Base-by-base conservation (phyloP, 352 stramenopile species). In the Thalassiosira sp. region DNA sequence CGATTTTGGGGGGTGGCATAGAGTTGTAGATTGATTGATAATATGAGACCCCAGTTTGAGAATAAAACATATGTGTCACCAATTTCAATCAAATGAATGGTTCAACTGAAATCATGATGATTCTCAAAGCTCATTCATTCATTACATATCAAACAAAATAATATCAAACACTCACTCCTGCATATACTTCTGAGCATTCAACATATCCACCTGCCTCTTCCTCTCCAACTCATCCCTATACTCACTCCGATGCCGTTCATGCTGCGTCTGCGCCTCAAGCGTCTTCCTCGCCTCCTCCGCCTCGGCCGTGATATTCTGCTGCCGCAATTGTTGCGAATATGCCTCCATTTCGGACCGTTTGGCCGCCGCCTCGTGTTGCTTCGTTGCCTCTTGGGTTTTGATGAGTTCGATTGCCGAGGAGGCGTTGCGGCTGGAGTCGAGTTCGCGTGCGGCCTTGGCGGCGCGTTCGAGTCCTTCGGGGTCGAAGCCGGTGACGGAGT, bases 151-250 rank as follows among this genome's bases (percentile, higher is more conserved):
- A 10, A 3, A 61, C 37, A 13, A 43, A 16, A 51, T 5, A 58
- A 45, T 11, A 49, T 22, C n/a, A 24, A 11, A 57, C 1, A 89
- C 78, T 82, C 76, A 90, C 88, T 94, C 89, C 76, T 94, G 88
- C 85, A 91, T 91, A 51, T 92, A 89, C 86, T 98, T 98, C 81
- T 98, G 95, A 24, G 96, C 95, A 31, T 96, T 94, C 24, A 98
- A 81, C 87, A 98, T 95, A 76, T 99, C 96, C 1, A 97, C 96
- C 77, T 98, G 97, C 80, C 97, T 94, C 88, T 99, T 98, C 67
- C 97, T 94, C 91, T 99, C 97, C 53, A 99, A 93, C 82, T 99
- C 93, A 89, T 99, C 97, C 81, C 96, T 93, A 89, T 99, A 99
- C 84, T 99, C 94, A 45, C 94, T 95, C 64, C 95, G 90, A 80